These are phyloP conservation scores for Coemansia sp. DNA, from an alignment of 192 early-diverging fungal genomes.

Conservation along the genomic window DNA sequence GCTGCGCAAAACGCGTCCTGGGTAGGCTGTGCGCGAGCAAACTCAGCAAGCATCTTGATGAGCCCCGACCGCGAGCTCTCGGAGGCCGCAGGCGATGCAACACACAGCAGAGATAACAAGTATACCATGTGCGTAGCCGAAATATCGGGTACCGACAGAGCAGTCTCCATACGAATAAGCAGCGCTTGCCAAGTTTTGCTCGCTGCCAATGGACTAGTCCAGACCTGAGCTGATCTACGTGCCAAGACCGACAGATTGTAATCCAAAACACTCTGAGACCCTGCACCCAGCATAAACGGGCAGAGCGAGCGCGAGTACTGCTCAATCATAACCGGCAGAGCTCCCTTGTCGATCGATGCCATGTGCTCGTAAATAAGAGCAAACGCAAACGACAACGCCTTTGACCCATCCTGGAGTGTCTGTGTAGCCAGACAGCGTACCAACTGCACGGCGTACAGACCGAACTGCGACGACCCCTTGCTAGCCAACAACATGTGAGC, in stretches of 20 bases:
- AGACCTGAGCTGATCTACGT: conserved; percentile 13
- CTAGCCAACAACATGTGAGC: conserved; percentile 31
- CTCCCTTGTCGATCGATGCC: conserved; percentile 6
- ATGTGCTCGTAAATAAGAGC: conserved; percentile 22
- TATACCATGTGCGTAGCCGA: background rate
- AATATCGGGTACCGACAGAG: background rate
- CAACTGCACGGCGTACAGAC: conserved; percentile 14
- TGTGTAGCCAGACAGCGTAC: conserved; percentile 7
- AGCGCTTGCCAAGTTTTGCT: conserved; percentile 29
- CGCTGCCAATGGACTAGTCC: conserved; percentile 11
- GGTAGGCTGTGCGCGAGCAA: background rate
- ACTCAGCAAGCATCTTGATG: background rate
- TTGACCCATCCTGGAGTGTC: background rate
- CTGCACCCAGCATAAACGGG: background rate
- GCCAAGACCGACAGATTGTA: conserved; percentile 23
- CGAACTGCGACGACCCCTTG: conserved; percentile 21
- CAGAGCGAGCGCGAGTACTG: conserved; percentile 7
- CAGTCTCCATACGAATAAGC: conserved; percentile 8
- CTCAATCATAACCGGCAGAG: background rate
- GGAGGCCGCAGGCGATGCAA: conserved; percentile 18
- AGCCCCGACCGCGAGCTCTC: conserved; percentile 8
- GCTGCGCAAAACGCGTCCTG: conserved; percentile 10
- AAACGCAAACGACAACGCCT: conserved; percentile 24
- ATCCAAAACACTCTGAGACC: conserved; percentile 19
- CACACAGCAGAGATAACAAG: conserved; percentile 18